Evolutionary conservation across 2,329 filamentous ascomycete genomes (phyloP).

Genomic region (Gnomoniopsis smithogilvyi): DNA sequence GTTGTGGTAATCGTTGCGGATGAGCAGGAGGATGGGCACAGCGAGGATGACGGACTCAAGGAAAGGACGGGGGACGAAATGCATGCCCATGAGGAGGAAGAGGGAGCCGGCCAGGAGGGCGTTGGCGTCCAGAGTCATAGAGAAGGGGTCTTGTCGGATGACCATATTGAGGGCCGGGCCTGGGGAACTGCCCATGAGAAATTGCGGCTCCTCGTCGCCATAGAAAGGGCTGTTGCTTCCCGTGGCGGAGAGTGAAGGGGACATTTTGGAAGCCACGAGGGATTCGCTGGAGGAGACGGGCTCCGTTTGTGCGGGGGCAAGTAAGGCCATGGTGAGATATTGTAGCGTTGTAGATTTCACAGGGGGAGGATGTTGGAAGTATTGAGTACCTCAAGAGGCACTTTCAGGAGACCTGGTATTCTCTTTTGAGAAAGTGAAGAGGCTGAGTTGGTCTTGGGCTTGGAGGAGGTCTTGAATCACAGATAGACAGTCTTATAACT

Average conservation of each 20-base stretch:
- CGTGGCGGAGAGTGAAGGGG: not conserved
- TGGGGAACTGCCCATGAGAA: not conserved
- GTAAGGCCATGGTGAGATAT: not conserved
- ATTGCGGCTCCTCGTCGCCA: not conserved
- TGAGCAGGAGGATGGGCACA: slow-evolving; percentile 45
- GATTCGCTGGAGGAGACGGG: not conserved
- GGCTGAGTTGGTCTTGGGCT: not conserved
- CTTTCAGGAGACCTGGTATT: not conserved
- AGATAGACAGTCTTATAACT: slow-evolving; percentile 16
- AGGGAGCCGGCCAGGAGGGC: slow-evolving; percentile 44
- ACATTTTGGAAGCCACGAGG: not conserved
- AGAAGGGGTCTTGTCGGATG: slow-evolving; percentile 48
- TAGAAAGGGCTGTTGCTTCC: not conserved
- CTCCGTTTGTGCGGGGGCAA: slow-evolving; percentile 2
- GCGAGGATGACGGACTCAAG: slow-evolving; percentile 48
- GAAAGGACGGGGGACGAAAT: slow-evolving; percentile 45
- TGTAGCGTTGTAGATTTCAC: not conserved
- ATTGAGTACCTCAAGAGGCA: not conserved
- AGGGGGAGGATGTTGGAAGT: not conserved
- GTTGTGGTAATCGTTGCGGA: slow-evolving; percentile 70
- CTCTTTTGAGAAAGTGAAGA: not conserved
- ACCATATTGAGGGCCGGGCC: slow-evolving; percentile 34
- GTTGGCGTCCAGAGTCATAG: slow-evolving; percentile 49
- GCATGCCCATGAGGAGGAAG: slow-evolving; percentile 48
- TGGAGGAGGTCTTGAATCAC: not conserved